Base-by-base conservation (phyloP, 352 stramenopile species). In the Phytophthora fragariae region DNA sequence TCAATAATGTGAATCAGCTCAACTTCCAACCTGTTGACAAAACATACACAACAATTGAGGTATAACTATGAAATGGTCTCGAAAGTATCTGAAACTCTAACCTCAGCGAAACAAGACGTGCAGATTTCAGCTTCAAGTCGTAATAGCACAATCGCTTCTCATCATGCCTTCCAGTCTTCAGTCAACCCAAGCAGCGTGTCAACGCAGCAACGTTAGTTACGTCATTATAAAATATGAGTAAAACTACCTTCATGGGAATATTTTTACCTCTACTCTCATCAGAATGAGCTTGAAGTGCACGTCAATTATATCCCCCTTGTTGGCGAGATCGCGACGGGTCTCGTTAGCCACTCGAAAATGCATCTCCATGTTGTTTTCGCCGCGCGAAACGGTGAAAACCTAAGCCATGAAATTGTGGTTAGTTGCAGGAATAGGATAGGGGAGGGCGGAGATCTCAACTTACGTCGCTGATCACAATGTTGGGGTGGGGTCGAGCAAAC, bases 141-240 rank as follows among this genome's bases (percentile, higher is more conserved):
- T 92, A 92, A 66, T 90, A 90, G 41, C 84, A 92, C 24, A 92
- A 70, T 65, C 79, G 86, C 39, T 82, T 88, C 29, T 84, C 79
- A 2, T 75, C 76, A 31, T 63, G 31, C 17, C 61, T 76, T 15
- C 76, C 82, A 27, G 65, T 72, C 82, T 91, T 64, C 37, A 21
- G 14, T 4, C 4, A 50, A 50, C 10, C 15, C 15, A 50, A 50
- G 41, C 41, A 50, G 14, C 41, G 5, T 21, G 41, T 21, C 17
- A 21, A 50, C 17, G 8, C 14, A 50, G 14, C 41, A 50, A 9
- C 17, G 5, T 21, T 19, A 50, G 41, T 3, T 21, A 21, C 19
- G 19, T 21, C 19, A 21, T 21, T 8, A 21, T 8, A 49, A 31
- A 8, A 29, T 5, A 37, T 15, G 31, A 52, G 2, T 31, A 57